These are phyloP conservation scores for Kurtzmaniella quercitrusa DNA, from an alignment of 1,139 yeast genomes.

Conservation along the genomic window DNA sequence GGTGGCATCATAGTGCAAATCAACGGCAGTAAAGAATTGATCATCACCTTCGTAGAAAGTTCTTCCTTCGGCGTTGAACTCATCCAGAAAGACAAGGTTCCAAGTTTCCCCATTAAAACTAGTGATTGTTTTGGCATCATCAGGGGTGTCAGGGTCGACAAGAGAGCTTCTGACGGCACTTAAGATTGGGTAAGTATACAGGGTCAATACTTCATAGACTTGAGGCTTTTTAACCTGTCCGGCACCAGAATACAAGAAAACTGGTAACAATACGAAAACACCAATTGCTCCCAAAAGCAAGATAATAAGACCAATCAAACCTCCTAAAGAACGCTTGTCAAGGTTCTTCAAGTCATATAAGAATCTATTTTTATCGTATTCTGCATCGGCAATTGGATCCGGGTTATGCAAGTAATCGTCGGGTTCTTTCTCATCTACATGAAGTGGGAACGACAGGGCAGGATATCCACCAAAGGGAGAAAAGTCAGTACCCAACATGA, in stretches of 20 bases:
- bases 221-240: conserved; percentile 14
- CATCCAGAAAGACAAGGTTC: conserved; percentile 25
- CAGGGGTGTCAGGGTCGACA: conserved; percentile 27
- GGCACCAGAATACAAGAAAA: conserved; percentile 23
- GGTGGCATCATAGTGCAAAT: conserved; percentile 26
- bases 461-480: conserved; percentile 31
- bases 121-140: conserved; percentile 11
- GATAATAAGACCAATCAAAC: conserved; percentile 17
- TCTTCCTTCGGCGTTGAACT: conserved; percentile 26
- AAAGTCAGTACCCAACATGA: conserved; percentile 12
- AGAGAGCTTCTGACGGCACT: conserved; percentile 21
- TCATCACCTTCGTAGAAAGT: conserved; percentile 30
- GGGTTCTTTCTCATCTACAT: conserved; percentile 27
- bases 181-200: conserved; percentile 20
- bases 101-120: conserved; percentile 20
- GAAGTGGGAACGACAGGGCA: conserved; percentile 25
- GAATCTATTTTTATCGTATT: conserved; percentile 24
- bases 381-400: conserved; percentile 27
- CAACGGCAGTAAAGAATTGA: conserved; percentile 26
- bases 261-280: conserved; percentile 24
- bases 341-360: conserved; percentile 20
- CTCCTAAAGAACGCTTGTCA: conserved; percentile 21
- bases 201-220: conserved; percentile 19
- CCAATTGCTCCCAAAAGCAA: conserved; percentile 17
- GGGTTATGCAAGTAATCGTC: conserved; percentile 30